A percentile compares a stretch with the other conserved stretches of the same genome.
These are phyloP conservation scores for Rhynchospora tenuis DNA, from an alignment of 176 grass and related monocot genomes.

Conservation along the genomic window DNA sequence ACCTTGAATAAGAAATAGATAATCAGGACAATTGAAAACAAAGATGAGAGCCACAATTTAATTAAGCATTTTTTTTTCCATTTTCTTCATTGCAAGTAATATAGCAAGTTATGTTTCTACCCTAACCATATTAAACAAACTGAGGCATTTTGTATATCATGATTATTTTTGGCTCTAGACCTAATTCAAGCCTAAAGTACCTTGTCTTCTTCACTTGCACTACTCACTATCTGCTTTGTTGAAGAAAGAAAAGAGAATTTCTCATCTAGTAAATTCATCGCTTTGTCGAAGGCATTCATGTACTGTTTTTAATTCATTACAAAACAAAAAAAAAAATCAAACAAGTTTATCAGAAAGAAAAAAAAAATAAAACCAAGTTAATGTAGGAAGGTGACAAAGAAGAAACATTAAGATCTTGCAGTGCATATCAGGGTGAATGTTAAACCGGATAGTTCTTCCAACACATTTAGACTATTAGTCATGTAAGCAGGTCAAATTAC, in stretches of 20 bases:
- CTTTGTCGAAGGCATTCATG: conserved; percentile 89
- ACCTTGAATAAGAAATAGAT: conserved; percentile 42
- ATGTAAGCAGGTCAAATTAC: not conserved
- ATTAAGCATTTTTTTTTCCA: not conserved
- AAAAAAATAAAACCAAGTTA: not conserved
- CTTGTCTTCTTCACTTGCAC: conserved; percentile 71
- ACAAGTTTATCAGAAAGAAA: not conserved
- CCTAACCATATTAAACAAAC: not conserved
- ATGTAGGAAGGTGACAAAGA: not conserved
- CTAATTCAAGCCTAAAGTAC: conserved; percentile 30
- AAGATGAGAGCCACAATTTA: conserved; percentile 13
- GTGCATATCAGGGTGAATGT: not conserved
- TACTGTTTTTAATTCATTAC: conserved; percentile 50
- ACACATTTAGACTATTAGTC: not conserved
- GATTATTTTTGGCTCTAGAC: not conserved
- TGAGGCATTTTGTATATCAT: not conserved
- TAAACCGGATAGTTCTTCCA: not conserved
- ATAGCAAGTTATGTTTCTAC: not conserved
- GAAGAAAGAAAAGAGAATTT: conserved; percentile 72
- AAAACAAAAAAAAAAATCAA: conserved; percentile 12
- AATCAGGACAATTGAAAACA: not conserved
- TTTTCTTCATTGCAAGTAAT: conserved; percentile 10
- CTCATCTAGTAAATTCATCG: conserved; percentile 84
- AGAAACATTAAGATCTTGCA: not conserved
- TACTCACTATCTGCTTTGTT: conserved; percentile 85